These are phyloP conservation scores for Pelargonium citronellum DNA, from an alignment of 441 rosid species.

Conservation along the genomic window DNA sequence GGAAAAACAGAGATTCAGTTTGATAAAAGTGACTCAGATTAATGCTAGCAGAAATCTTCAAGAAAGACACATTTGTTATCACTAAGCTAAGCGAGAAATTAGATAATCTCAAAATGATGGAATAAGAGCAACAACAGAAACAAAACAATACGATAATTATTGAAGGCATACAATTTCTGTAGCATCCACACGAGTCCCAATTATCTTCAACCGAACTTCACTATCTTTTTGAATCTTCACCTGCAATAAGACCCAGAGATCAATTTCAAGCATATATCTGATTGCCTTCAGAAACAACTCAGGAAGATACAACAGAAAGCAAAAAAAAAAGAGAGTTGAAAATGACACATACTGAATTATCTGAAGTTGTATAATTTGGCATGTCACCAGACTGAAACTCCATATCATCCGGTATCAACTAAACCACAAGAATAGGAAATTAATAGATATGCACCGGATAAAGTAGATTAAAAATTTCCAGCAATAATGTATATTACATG, in stretches of 20 bases:
- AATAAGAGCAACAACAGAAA: background rate
- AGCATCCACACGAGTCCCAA: conserved; percentile 90
- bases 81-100: background rate
- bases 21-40: background rate
- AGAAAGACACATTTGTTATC: background rate
- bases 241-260: conserved; percentile 30
- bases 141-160: background rate
- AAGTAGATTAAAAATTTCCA: background rate
- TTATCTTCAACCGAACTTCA: conserved; percentile 86
- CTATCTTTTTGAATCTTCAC: conserved; percentile 91
- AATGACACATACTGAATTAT: conserved; percentile 62
- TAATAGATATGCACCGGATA: background rate
- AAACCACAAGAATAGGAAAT: conserved; percentile 14
- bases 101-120: background rate
- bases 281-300: background rate
- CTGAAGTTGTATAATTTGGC: conserved; percentile 84
- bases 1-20: background rate
- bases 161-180: conserved; percentile 64
- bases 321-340: background rate
- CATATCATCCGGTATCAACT: conserved; percentile 96
- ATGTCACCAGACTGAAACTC: conserved; percentile 89
- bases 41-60: background rate
- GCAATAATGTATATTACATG: background rate
- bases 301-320: background rate
- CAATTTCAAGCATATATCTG: conserved; percentile 17